Base-by-base conservation (phyloP, 176 grass and related monocot species). In the Musa itinerans region DNA sequence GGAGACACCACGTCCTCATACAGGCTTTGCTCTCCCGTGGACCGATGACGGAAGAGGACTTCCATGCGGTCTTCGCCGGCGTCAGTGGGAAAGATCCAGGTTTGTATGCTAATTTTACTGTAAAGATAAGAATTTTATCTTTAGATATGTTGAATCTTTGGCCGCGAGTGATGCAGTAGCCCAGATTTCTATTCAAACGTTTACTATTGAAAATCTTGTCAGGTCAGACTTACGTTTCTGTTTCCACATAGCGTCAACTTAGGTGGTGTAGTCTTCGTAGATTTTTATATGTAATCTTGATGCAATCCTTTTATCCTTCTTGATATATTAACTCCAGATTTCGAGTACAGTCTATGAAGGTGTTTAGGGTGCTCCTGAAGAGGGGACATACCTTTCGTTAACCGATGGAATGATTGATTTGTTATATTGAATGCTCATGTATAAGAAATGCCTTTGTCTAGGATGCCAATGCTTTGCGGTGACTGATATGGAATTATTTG, bases 401-500 rank as follows among this genome's bases (percentile, higher is more conserved):
- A 43, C 34, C 4, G 34, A 43, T 43, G 34, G 22, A 26, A 7
- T 4, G 3, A 13, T 26, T 65, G 21, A 65, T 65, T 26, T 11
- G n/a, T 25, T 65, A 65, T 25, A 43, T 43, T 43, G 34, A 43
- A 5, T 43, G 34, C 4, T 43, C 0, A 43, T 43, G 3, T 5
- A 43, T 43, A 43, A 43, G 34, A 6, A 43, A 43, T 43, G 34
- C 34, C 34, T 43, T 43, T 43, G 34, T 43, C 34, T 43, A 43
- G 34, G 34, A 26, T 65, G 62, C 62, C 21, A 5, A 10, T 23
- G 20, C 57, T 17, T 61, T n/a, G 57, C 63, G 14, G 12, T 24
- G 48, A 73, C n/a, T 81, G 67, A 76, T 62, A 29, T 65, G 74
- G 70, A 59, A 69, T 87, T 27, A 58, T 21, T 61, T 78, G 76